These are phyloP conservation scores for Reticulascus tulasneorum DNA, from an alignment of 2,329 filamentous ascomycete genomes.

Conservation along the genomic window DNA sequence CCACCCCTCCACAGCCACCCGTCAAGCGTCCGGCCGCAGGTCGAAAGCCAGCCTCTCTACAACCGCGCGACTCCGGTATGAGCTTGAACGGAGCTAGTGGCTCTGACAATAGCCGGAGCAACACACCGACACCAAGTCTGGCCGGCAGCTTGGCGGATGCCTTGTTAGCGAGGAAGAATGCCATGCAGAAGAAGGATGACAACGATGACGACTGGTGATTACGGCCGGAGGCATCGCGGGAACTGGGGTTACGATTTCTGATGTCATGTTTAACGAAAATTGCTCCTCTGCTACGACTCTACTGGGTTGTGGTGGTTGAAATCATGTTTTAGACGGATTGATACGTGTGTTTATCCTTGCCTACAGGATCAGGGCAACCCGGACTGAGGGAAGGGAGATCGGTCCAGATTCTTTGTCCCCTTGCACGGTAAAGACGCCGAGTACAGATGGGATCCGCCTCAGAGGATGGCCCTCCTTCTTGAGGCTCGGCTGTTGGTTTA, in stretches of 20 bases:
- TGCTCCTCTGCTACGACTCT: too few relatives aligned
- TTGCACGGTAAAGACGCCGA: too few relatives aligned
- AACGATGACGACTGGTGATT: too few relatives aligned
- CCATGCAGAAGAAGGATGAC: constrained; percentile 66
- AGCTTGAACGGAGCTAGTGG: constrained; percentile 55
- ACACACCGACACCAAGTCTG: constrained; percentile 67
- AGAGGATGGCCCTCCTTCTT: too few relatives aligned
- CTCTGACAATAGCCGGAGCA: constrained; percentile 61
- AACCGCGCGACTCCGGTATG: constrained; percentile 66
- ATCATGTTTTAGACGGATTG: too few relatives aligned
- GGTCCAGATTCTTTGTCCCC: too few relatives aligned
- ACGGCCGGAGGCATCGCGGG: too few relatives aligned
- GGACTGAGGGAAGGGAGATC: constrained; percentile 8
- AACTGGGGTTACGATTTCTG: too few relatives aligned
- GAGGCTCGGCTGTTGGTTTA: too few relatives aligned
- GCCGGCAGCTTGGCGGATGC: constrained; percentile 74
- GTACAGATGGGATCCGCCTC: too few relatives aligned
- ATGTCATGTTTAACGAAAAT: constrained; percentile 8
- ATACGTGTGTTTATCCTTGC: too few relatives aligned
- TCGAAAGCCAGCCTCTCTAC: constrained; percentile 66
- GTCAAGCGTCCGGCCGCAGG: constrained; percentile 71
- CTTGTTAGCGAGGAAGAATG: constrained; percentile 70
- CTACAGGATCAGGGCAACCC: constrained; percentile 15
- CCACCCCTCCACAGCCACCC: constrained; percentile 72
- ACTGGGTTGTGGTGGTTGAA: too few relatives aligned